These are phyloP conservation scores for Allomyces macrogynus DNA, from an alignment of 192 early-diverging fungal species.

Conservation along the genomic window DNA sequence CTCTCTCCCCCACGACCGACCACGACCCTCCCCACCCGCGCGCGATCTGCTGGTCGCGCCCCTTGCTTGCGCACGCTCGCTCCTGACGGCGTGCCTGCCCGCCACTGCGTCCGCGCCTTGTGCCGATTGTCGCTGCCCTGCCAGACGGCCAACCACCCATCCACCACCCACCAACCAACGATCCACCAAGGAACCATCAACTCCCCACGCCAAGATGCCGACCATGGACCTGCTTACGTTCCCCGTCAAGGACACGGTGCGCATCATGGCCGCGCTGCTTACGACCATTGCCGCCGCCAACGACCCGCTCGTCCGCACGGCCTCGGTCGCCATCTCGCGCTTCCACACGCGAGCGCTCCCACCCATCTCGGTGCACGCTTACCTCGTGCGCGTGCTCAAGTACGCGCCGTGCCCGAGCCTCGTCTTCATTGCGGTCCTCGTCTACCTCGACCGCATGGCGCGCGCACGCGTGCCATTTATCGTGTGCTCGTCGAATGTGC, in stretches of 20 bases:
- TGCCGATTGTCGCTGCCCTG: too few relatives aligned
- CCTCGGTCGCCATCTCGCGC: conserved; percentile 28
- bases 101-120: too few relatives aligned
- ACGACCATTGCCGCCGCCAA: conserved; percentile 38
- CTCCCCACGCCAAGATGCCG: too few relatives aligned
- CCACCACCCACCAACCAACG: too few relatives aligned
- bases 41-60: too few relatives aligned
- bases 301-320: conserved; percentile 22
- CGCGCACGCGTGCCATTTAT: conserved; percentile 40
- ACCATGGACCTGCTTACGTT: conserved; percentile 38
- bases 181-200: too few relatives aligned
- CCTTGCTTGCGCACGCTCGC: too few relatives aligned
- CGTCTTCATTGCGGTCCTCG: conserved; percentile 69
- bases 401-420: conserved; percentile 87
- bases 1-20: too few relatives aligned
- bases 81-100: too few relatives aligned
- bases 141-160: too few relatives aligned
- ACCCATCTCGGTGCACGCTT: conserved; percentile 68
- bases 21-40: too few relatives aligned
- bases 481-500: conserved; percentile 74
- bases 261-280: conserved; percentile 36
- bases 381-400: conserved; percentile 69
- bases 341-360: conserved; percentile 84
- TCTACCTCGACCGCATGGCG: conserved; percentile 76
- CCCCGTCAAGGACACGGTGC: conserved; percentile 37